Base-by-base conservation (phyloP, 2,329 filamentous ascomycete species). In the Exophiala oligosperma region DNA sequence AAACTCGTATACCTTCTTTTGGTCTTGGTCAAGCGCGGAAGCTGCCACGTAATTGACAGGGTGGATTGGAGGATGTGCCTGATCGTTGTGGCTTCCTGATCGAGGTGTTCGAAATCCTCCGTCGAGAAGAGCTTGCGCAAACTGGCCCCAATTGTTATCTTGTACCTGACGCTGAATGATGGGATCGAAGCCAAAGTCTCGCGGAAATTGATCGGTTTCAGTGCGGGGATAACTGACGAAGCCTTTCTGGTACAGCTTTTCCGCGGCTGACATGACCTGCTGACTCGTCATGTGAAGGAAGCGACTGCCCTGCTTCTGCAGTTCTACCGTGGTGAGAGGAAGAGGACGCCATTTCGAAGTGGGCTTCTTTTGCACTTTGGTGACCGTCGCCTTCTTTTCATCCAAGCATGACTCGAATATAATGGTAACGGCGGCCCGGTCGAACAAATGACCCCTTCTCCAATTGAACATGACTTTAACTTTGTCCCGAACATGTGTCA, bases 221-320 rank as follows among this genome's bases (percentile, higher is more conserved):
- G 94, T 99, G 74, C 94, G 87, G 1, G 94, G 94, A 73, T 99
- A 99, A 73, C 92, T 97, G 74, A 99, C 96, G 75, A 92, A 97
- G 0, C 94, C 94, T 72, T 89, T 92, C 49, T 92, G 92, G 77
- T 99, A 99, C 1, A 99, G 83, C 4, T 80, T 79, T 73, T 99
- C 94, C 3, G 94, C 94, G 24, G 83, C 73, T 49, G 82, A 88
- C 92, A 99, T 97, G 46, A 96, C 91, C 59, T 88, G 83, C 67
- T 96, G 89, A 76, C 92, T 92, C 63, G 87, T 91, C 86, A 99
- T 91, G n/a, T 86, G 86, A 24, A 99, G 81, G 68, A 95, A 91
- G 28, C 87, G 84, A 64, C 90, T 96, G 11, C 94, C 93, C 76
- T 92, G 93, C 75, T 97, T 99, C 71, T 99, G 94, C 21, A 99